Base-by-base conservation (phyloP, 345 rosid species). In the Corchorus olitorius region DNA sequence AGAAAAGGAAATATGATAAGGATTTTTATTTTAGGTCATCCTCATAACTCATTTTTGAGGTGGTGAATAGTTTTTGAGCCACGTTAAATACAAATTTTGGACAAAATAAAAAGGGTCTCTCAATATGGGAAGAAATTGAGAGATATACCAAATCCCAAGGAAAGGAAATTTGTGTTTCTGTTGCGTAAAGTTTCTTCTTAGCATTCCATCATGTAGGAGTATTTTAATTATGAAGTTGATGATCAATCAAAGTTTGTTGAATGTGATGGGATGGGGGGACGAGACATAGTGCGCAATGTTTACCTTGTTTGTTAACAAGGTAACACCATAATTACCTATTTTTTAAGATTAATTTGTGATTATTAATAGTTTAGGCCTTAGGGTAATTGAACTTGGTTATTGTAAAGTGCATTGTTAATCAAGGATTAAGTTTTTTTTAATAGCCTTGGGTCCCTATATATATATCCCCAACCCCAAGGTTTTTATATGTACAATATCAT, bases 121-220 rank as follows among this genome's bases (percentile, higher is more conserved):
- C 27, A 67, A 22, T 50, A 16, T 7, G 3, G 2, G 75, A 27
- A 1, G 46, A 63, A 70, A 75, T 64, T 75, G 65, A 61, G 50
- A 16, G 45, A 15, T 43, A 39, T 3, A 3, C 53, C 53, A 20
- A 72, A 72, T 27, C 63, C 63, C 48, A 22, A 62, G 20, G 39
- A 20, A 10, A 70, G 15, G 0, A n/a, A 27, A 5, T 78, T 75
- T 69, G 49, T 4, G 27, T 79, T 76, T 73, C 58, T 66, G 70
- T 80, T 77, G 81, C 79, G 70, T 75, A 37, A 83, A 75, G 81
- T 14, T 34, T 70, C 54, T n/a, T 41, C 65, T 62, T 70, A 4
- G 41, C 45, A 50, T 39, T 6, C 2, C 4, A 17, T 2, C 7
- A 2, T 43, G 8, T 39, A 39, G 6, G 4, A 39, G 43, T 39